Evolutionary conservation across 2,329 filamentous ascomycete species (phyloP), one percentile per base, ranked within the genome.

Genomic region (Cytospora piceicola): DNA sequence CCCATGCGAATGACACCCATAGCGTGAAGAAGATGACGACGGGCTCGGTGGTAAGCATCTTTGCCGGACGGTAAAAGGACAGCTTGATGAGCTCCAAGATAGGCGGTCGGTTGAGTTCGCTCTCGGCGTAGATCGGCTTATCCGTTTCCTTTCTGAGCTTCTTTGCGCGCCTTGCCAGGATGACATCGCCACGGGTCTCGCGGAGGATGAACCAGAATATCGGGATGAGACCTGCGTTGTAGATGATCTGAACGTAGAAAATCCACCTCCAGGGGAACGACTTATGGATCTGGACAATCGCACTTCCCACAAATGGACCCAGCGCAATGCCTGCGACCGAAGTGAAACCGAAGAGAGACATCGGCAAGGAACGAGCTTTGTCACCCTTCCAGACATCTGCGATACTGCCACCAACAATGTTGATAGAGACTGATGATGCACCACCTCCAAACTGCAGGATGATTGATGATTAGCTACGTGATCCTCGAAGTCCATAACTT

Each of bases 1-100:
- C 88, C 87, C 89, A 92, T 58, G 84, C 86, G 75, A 92, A 92
- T 0, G 88, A 82, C 0, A 88, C 85, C 88, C 90, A 92, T 4
- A 66, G 51, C 0, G 86, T 88, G 76, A 92, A 92, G 78, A 81
- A 87, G 72, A 87, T 87, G 0, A 88, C 83, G 15, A 88, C 84
- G 0, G 85, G 83, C 68, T 88, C 86, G 0, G 85, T 88, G 29
- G 82, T 71, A 7, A 88, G 80, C 5, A 88, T 80, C 9, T 70
- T 71, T 0, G 79, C 60, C 0, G 78, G 78, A 20, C 75, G 72
- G 2, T 66, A 69, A 58, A 77, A 75, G 49, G 72, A 73, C 15
- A 69, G 51, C 69, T 70, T 72, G 6, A 77, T 57, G 14, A 75
- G 70, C 11, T 62, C 62, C 20, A 72, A 59, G 4, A 68, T 70